A percentile compares a stretch with the other conserved stretches of the same genome.
phyloP scores from a whole-genome alignment of 371 early-diverging fungal genomes.

The Apophysomyces elegans region DNA sequence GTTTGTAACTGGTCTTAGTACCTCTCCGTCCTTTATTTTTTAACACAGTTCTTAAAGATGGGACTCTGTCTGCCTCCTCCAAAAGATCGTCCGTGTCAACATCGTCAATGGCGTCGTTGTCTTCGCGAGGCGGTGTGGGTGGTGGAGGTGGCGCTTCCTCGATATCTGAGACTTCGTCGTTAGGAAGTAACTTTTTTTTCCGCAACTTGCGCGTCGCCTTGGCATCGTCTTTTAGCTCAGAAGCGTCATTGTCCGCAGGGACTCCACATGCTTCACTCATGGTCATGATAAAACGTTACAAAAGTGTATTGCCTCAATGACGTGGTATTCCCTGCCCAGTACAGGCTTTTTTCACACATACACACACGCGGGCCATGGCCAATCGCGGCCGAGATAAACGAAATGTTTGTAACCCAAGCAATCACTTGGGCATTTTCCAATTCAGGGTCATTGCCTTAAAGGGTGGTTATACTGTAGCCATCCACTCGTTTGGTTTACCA shows the following conservation, averaged over 20 bases:
- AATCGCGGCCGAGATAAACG: no score
- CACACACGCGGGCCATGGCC: no score
- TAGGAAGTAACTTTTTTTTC: conserved; percentile 7
- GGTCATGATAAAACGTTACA: not conserved
- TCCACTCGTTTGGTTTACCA: no score
- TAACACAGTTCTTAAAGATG: conserved; percentile 12
- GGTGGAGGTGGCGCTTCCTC: conserved; percentile 11
- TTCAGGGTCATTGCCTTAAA: no score
- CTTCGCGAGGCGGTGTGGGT: not conserved
- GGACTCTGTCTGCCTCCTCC: conserved; percentile 17
- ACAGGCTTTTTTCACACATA: not conserved
- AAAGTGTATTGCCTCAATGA: not conserved
- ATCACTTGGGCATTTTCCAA: no score
- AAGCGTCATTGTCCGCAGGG: not conserved
- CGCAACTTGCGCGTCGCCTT: conserved; percentile 18
- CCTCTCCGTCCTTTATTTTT: conserved; percentile 14
- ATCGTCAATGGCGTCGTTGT: conserved; percentile 20
- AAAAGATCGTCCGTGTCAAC: conserved; percentile 25
- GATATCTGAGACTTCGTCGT: conserved; percentile 14
- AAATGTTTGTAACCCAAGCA: no score
- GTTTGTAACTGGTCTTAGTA: not conserved
- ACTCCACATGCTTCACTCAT: not conserved
- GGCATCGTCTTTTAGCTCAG: not conserved
- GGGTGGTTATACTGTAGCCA: no score
- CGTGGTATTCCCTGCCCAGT: not conserved